Evolutionary conservation across 768 basidiomycete genomes (phyloP).

Genomic region (Pleurotus djamor): DNA sequence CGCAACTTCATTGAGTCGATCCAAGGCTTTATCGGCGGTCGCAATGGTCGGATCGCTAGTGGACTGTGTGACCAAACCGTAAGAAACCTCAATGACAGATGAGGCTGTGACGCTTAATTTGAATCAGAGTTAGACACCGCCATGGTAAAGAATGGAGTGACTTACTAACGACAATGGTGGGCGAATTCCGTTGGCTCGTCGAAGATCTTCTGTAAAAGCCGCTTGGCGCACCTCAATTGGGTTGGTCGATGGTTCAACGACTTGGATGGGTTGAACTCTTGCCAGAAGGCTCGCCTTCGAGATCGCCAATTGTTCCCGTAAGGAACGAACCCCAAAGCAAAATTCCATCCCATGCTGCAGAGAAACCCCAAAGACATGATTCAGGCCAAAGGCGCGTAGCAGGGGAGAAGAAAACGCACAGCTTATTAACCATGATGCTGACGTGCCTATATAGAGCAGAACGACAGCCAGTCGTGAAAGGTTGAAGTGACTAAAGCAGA

Average conservation of each 20-base stretch:
- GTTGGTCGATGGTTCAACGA: conserved; percentile 23
- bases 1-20: conserved; percentile 20
- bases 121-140: background rate
- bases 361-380: too few relatives aligned
- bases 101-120: background rate
- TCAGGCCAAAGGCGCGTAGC: too few relatives aligned
- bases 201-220: conserved; percentile 27
- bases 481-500: conserved; percentile 14
- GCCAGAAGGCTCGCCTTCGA: conserved; percentile 36
- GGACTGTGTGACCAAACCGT: conserved; percentile 27
- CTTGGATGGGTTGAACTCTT: conserved; percentile 34
- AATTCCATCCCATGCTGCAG: conserved; percentile 38
- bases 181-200: conserved; percentile 34
- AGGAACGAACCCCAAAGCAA: conserved; percentile 33
- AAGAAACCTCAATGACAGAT: conserved; percentile 24
- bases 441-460: conserved; percentile 15
- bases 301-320: conserved; percentile 41
- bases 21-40: conserved; percentile 24
- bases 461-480: background rate
- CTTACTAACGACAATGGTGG: conserved; percentile 33
- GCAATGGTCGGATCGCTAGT: conserved; percentile 32
- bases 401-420: background rate
- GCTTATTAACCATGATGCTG: background rate
- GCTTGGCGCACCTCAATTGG: conserved; percentile 23
- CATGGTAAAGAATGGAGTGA: conserved; percentile 12